A percentile compares a stretch with the other conserved stretches of the same genome.
phyloP scores from a whole-genome alignment of 441 rosid species.

The Capsella rubella region DNA sequence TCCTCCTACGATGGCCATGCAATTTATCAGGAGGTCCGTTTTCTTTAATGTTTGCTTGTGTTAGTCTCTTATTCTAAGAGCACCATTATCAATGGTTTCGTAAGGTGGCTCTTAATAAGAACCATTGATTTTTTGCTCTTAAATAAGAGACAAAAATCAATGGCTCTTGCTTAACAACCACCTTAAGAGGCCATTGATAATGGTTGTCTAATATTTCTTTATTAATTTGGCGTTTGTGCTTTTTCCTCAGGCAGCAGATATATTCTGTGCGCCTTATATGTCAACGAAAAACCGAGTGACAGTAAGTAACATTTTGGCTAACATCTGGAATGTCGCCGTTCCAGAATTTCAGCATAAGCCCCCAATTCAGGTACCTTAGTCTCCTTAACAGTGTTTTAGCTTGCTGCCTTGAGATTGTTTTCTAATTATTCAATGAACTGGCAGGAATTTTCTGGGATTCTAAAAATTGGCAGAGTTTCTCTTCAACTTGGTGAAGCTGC shows the following conservation, averaged over 20 bases:
- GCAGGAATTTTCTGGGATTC: constrained; percentile 63
- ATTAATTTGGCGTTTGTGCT: constrained; percentile 19
- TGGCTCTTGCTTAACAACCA: too few species aligned
- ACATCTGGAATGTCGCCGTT: constrained; percentile 67
- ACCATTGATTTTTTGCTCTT: too few species aligned
- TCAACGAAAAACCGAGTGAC: constrained; percentile 60
- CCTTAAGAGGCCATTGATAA: too few species aligned
- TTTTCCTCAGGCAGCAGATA: constrained; percentile 76
- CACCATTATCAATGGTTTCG: too few species aligned
- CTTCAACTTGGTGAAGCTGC: constrained; percentile 59
- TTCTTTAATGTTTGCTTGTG: constrained; percentile 15
- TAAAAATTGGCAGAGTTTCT: constrained; percentile 82
- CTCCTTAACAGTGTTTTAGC: constrained; percentile 30
- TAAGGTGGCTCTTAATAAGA: too few species aligned
- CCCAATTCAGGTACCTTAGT: constrained; percentile 71
- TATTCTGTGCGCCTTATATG: constrained; percentile 75
- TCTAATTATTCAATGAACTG: constrained; percentile 47
- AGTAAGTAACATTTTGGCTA: constrained; percentile 69
- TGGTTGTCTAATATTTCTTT: not conserved
- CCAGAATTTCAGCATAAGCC: constrained; percentile 67
- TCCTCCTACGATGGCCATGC: constrained; percentile 59
- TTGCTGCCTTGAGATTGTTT: constrained; percentile 21
- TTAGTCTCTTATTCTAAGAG: not conserved
- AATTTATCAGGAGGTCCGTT: constrained; percentile 83
- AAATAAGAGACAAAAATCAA: too few species aligned